Base-by-base conservation (phyloP, 2,329 filamentous ascomycete genomes). In the Aureobasidium sp. region DNA sequence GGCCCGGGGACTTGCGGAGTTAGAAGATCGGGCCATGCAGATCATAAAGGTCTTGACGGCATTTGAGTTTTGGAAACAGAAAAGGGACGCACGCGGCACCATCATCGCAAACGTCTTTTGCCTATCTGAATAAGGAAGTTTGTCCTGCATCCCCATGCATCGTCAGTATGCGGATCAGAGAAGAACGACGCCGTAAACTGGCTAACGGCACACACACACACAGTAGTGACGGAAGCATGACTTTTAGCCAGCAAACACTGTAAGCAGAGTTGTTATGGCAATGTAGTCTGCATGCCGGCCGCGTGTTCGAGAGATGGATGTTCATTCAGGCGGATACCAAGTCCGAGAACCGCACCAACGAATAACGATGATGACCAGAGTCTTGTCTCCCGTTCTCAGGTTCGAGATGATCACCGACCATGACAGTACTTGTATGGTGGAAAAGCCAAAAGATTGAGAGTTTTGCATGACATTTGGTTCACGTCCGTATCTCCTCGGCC, bases 1-100 rank as follows among this genome's bases (percentile, higher is more conserved):
- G 53, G 45, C 41, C 39, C 39, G 37, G 53, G 53, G 53, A 39
- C 39, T 36, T 57, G 41, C 41, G 53, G 53, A 57, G 53, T 34
- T 34, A 55, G 25, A 27, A 34, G 17, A 55, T 42, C 51, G 37
- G 37, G 51, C 15, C 51, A 31, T 42, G 51, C 51, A 53, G 36
- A 53, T 53, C 51, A 22, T 20, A 41, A 34, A 36, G 34, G 20
- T 29, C 15, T 42, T 41, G 51, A 55, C 37, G 51, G 36, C 36
- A 55, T 55, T 55, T 55, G 51, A 55, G 37, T 55, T 55, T 42
- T 11, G 5, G 27, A 14, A 42, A 8, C 51, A 39, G 37, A 37
- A 55, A 55, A 41, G 36, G 37, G 37, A 41, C 25, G 15, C 25
- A 25, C 22, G 22, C 22, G 22, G 22, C 22, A 14, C 20, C 31